A percentile compares a stretch with the other conserved stretches of the same genome.
phyloP scores from a whole-genome alignment of 2,329 filamentous ascomycete genomes.

The Arthrobotrys pseudoclavata region DNA sequence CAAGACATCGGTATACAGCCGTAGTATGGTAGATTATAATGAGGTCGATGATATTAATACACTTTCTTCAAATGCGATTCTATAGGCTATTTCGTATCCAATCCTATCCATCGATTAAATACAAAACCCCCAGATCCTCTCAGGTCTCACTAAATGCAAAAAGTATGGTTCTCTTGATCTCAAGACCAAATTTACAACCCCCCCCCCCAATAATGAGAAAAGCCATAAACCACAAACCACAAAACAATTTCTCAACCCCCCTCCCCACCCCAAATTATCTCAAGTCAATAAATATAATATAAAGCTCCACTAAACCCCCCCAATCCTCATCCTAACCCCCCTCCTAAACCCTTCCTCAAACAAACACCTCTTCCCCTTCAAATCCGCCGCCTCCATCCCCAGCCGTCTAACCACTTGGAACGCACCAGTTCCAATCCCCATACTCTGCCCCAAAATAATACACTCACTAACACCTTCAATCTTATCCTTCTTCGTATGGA shows the following conservation, averaged over 20 bases:
- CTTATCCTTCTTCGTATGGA: constrained; percentile 88
- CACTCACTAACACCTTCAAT: constrained; percentile 96
- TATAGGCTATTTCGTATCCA: background rate
- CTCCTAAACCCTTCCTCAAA: constrained; percentile 74
- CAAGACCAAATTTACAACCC: no score
- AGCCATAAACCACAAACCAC: no score
- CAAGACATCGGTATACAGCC: no score
- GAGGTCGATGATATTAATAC: background rate
- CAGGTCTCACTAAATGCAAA: no score
- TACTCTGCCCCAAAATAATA: constrained; percentile 97
- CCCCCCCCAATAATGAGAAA: no score
- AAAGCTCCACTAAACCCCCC: background rate
- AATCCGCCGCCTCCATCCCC: constrained; percentile 74
- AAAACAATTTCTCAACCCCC: no score
- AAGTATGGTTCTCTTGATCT: no score
- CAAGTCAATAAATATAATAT: background rate
- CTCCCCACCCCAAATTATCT: no score
- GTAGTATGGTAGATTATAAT: no score
- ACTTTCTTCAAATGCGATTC: background rate
- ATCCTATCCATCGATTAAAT: no score
- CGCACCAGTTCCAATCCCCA: constrained; percentile 89
- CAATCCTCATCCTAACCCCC: constrained; percentile 44
- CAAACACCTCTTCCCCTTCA: constrained; percentile 72
- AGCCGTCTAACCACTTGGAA: constrained; percentile 88
- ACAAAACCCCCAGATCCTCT: no score